A percentile compares a stretch with the other conserved stretches of the same genome.
phyloP scores from a whole-genome alignment of 225 moss, liverwort and hornwort species.

The Pseudisothecium myosuroides region DNA sequence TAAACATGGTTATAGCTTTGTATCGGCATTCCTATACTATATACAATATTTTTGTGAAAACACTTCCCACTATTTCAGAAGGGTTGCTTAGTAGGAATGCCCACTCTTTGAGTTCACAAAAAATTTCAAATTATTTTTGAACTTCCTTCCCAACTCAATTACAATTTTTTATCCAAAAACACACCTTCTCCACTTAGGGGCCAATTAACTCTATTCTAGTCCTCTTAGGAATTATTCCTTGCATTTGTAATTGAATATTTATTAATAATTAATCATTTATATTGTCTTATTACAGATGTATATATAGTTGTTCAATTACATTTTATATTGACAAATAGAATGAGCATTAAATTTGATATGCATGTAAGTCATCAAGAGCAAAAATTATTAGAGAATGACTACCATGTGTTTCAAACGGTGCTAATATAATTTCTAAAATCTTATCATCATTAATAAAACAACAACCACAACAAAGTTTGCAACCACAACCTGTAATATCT shows the following conservation, averaged over 20 bases:
- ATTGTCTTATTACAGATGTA: not conserved
- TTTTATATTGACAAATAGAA: not conserved
- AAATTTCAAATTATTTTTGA: not conserved
- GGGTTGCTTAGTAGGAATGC: rapidly evolving
- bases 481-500: not conserved
- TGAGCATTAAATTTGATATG: not conserved
- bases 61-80: not conserved
- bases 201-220: not conserved
- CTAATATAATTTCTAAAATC: not conserved
- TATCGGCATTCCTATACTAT: not conserved
- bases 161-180: not conserved
- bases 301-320: not conserved
- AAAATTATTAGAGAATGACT: not conserved
- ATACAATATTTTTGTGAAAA: not conserved
- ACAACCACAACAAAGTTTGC: not conserved
- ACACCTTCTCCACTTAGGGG: rapidly evolving
- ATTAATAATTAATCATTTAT: not conserved
- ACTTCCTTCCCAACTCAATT: not conserved
- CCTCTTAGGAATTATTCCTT: not conserved
- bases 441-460: not conserved
- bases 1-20: not conserved
- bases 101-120: not conserved
- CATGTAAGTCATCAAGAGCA: not conserved
- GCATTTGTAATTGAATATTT: not conserved
- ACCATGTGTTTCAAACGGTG: rapidly evolving